Base-by-base conservation (phyloP, 2,329 filamentous ascomycete genomes). In the Colletotrichum somersetense region DNA sequence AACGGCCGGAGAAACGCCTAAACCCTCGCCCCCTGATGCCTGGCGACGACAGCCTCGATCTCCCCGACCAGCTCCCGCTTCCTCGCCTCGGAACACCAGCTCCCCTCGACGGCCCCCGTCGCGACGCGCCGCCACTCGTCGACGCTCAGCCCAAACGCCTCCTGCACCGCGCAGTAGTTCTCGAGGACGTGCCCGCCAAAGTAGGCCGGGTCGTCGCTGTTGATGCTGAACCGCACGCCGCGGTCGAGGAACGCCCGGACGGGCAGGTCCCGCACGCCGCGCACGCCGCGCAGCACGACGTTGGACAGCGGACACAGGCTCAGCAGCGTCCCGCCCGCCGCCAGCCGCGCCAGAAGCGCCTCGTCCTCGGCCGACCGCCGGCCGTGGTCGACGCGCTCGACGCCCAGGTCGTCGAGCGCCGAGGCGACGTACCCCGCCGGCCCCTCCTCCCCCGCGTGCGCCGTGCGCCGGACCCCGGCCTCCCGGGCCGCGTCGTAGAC, bases 381-480 rank as follows among this genome's bases (percentile, higher is more conserved):
- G 0, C 93, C 93, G 78, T 96, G 92, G 78, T 95, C 93, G 77
- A 96, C 93, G 53, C 93, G 88, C 78, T 87, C 83, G 53, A 90
- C 89, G 30, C 85, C 83, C 55, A 94, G 85, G 40, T 85, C 78
- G 75, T 92, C 88, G 52, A 95, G 82, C 2, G 92, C 91, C 35
- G 85, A 84, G 33, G 83, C 81, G 75, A 96, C 91, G 80, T 92
- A 94, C 6, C 84, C 85, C 4, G 90, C 82, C 20, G 92, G 91
- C 0, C 91, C 92, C 78, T 95, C 93, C 79, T 95, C 93, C 64
- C 93, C 92, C 3, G 91, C 92, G 79, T 95, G 93, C 3, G 92
- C 90, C 0, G 93, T 95, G 38, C 85, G 82, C 62, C 92, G 85
- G 0, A 89, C 88, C 38, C 83, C 83, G 35, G 80, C 79, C 64